These are phyloP conservation scores for Arabis hirsuta DNA, from an alignment of 345 rosid genomes.

Conservation along the genomic window DNA sequence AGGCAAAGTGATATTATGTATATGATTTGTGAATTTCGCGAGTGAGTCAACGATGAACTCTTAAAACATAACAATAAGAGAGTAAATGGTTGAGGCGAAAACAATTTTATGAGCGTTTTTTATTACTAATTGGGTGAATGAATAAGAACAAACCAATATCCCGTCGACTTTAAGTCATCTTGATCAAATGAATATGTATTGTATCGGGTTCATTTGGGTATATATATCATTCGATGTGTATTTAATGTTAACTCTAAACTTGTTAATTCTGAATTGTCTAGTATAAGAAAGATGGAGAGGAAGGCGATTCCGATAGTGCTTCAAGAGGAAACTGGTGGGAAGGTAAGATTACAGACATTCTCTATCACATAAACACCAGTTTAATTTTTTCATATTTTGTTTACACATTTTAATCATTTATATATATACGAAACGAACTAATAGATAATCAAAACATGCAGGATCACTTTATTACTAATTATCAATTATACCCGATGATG, in stretches of 20 bases:
- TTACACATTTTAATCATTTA: not conserved
- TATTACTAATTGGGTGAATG: no score
- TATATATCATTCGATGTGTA: not conserved
- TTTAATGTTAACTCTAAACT: not conserved
- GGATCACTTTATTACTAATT: conserved; percentile 64
- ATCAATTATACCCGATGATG: conserved; percentile 17
- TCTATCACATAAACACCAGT: not conserved
- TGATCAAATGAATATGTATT: not conserved
- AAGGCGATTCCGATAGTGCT: conserved; percentile 61
- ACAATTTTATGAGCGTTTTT: no score
- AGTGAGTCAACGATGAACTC: no score
- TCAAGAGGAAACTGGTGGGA: conserved; percentile 98
- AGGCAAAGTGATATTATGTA: not conserved
- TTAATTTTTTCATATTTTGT: not conserved
- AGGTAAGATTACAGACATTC: conserved; percentile 51
- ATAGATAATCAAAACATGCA: conserved; percentile 35
- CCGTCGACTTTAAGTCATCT: no score
- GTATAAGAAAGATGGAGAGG: conserved; percentile 66
- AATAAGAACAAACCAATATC: no score
- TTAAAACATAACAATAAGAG: no score
- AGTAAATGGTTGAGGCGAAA: no score
- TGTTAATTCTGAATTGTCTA: conserved; percentile 31
- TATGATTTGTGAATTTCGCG: not conserved
- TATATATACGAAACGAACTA: conserved; percentile 7
- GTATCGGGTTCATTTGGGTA: not conserved